Base-by-base conservation (phyloP, 306 rosid genomes). In the Pyrus bretschneideri region DNA sequence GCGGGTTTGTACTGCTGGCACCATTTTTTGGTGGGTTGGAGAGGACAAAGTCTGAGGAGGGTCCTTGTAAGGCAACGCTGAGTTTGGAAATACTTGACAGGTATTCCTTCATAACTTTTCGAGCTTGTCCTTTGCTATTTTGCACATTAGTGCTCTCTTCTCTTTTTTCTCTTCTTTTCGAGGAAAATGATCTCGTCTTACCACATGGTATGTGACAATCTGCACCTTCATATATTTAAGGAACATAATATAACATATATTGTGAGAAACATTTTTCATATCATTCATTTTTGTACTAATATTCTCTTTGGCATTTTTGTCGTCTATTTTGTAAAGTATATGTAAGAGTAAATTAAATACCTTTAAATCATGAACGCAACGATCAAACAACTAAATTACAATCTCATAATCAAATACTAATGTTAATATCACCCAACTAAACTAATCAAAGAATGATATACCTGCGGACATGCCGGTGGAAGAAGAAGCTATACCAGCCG, bases 1-100 rank as follows among this genome's bases (percentile, higher is more conserved):
- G 91, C 40, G 98, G 98, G 38, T 91, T 81, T 29, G 74, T 90
- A 0, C 30, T 91, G 60, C 51, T 91, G 82, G 98, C 94, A 14
- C 98, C 97, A 25, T 94, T 91, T 83, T 94, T 94, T 52, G 98
- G 97, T 5, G 98, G 98, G 22, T 90, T 81, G 80, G 77, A 38
- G 62, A 83, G 98, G 72, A 94, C 97, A 62, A 74, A 76, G 70
- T 94, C 98, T 3, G 98, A 94, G 83, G 89, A 88, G 76, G 97
- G 97, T 14, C 90, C 96, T 8, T 15, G 80, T 0, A 97, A 94
- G 68, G 67, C 69, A 10, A 25, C 35, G 35, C 44, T 94, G 72
- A 84, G 61, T 69, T 85, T 92, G 74, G 97, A 94, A 3, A 71
- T 90, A 67, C 85, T 94, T 27, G 98, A 94, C 85, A 89, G 98